Evolutionary conservation across 208 protist genomes (phyloP).

Genomic region (Trypanosoma avium): DNA sequence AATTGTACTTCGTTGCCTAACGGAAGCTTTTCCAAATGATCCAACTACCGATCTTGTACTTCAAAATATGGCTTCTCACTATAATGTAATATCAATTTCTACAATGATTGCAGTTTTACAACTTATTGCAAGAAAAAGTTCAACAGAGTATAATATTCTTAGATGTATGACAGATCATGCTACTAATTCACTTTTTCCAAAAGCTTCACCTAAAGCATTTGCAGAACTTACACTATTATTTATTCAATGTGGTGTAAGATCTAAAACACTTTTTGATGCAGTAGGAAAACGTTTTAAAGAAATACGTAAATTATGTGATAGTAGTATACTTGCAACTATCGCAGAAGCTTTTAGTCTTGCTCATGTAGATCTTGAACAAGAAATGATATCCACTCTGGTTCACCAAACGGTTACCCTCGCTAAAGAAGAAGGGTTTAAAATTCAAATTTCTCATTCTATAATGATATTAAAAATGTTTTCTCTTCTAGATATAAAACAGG

Average conservation of each 20-base stretch:
- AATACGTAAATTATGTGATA: slow-evolving; percentile 29
- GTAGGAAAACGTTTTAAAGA: slow-evolving; percentile 36
- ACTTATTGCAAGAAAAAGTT: slow-evolving; percentile 56
- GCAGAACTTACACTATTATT: slow-evolving; percentile 55
- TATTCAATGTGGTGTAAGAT: slow-evolving; percentile 65
- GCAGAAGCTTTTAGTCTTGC: slow-evolving; percentile 46
- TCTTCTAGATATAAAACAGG: neutral
- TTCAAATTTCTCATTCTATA: slow-evolving; percentile 20
- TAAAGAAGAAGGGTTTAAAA: neutral
- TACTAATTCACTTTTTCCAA: slow-evolving; percentile 42
- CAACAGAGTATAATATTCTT: slow-evolving; percentile 52
- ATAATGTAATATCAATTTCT: slow-evolving; percentile 34
- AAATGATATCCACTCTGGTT: slow-evolving; percentile 32
- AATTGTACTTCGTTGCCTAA: slow-evolving; percentile 61
- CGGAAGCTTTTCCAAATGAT: slow-evolving; percentile 72
- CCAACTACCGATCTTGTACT: slow-evolving; percentile 58
- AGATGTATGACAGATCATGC: slow-evolving; percentile 58
- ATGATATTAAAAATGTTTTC: slow-evolving; percentile 22
- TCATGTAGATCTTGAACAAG: slow-evolving; percentile 53
- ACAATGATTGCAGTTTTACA: slow-evolving; percentile 57
- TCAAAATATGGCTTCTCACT: slow-evolving; percentile 57
- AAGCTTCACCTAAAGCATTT: slow-evolving; percentile 37
- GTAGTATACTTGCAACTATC: slow-evolving; percentile 38
- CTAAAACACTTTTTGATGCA: slow-evolving; percentile 42
- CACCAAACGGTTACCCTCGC: slow-evolving; percentile 28